These are phyloP conservation scores for Salicornia ramosissima DNA, from an alignment of 148 eudicot genomes.

Conservation along the genomic window DNA sequence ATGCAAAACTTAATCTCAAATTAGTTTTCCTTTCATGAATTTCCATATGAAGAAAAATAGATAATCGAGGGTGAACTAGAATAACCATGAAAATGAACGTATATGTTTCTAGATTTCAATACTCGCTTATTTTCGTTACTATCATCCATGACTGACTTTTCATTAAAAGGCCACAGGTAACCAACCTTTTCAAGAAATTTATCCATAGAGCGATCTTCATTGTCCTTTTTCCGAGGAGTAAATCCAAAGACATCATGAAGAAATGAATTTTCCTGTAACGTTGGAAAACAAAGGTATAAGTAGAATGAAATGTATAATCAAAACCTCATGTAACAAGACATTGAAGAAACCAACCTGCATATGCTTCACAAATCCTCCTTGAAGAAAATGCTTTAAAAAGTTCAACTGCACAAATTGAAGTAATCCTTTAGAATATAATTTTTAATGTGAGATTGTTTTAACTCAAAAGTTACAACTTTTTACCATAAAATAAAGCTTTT, in stretches of 20 bases:
- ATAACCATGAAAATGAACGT: no score
- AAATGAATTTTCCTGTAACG: slow-evolving; percentile 66
- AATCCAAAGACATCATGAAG: slow-evolving; percentile 88
- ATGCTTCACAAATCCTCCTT: slow-evolving; percentile 84
- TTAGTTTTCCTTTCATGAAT: no score
- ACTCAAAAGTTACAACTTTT: no score
- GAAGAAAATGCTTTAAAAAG: slow-evolving; percentile 74
- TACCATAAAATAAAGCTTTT: no score
- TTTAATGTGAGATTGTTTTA: no score
- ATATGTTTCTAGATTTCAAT: no score
- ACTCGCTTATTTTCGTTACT: no score
- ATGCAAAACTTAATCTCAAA: no score
- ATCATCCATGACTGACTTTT: no score
- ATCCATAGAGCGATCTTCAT: slow-evolving; percentile 35
- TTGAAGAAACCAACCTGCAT: slow-evolving; percentile 56
- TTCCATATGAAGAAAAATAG: no score
- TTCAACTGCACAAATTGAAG: slow-evolving; percentile 44
- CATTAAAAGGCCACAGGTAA: background rate
- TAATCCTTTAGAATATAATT: no score
- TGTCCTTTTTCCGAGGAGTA: slow-evolving; percentile 57
- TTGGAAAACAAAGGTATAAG: background rate
- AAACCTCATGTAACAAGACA: background rate
- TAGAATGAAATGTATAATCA: background rate
- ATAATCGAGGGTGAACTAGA: no score
- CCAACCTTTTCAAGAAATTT: slow-evolving; percentile 60